These are phyloP conservation scores for Barnettozyma sp. DNA, from an alignment of 805 yeast species.

Conservation along the genomic window DNA sequence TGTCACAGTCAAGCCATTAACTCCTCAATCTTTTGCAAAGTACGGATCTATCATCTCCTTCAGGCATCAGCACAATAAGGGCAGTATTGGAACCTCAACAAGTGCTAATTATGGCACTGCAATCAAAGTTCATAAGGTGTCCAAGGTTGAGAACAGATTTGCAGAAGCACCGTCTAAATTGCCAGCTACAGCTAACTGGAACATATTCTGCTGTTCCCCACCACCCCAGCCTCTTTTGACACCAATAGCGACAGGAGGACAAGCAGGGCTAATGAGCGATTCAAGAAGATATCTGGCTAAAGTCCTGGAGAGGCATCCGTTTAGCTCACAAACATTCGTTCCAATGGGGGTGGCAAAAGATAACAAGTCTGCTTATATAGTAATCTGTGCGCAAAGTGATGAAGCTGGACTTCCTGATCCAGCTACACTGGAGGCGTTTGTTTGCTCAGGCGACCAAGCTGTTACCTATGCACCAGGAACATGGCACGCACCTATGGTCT, in stretches of 20 bases:
- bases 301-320: slow-evolving; percentile 88
- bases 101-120: slow-evolving; percentile 95
- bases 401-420: slow-evolving; percentile 54
- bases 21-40: slow-evolving; percentile 57
- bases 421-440: slow-evolving; percentile 54
- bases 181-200: slow-evolving; percentile 62
- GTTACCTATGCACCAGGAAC: slow-evolving; percentile 77
- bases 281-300: slow-evolving; percentile 32
- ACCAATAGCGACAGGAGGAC: slow-evolving; percentile 9
- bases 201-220: slow-evolving; percentile 75
- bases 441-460: slow-evolving; percentile 77
- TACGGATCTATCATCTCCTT: slow-evolving; percentile 80
- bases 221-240: slow-evolving; percentile 51
- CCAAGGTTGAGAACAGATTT: slow-evolving; percentile 55
- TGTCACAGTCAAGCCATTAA: slow-evolving; percentile 43
- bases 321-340: slow-evolving; percentile 79
- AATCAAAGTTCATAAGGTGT: slow-evolving; percentile 62
- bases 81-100: not conserved
- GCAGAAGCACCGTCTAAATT: slow-evolving; percentile 38
- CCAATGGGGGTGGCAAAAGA: slow-evolving; percentile 71
- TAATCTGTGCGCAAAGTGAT: slow-evolving; percentile 63
- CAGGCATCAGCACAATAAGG: slow-evolving; percentile 54
- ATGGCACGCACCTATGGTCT: slow-evolving; percentile 98
- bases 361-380: slow-evolving; percentile 52
- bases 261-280: too few species aligned